Base-by-base conservation (phyloP, 2,329 filamentous ascomycete genomes). In the Fusarium sp. region DNA sequence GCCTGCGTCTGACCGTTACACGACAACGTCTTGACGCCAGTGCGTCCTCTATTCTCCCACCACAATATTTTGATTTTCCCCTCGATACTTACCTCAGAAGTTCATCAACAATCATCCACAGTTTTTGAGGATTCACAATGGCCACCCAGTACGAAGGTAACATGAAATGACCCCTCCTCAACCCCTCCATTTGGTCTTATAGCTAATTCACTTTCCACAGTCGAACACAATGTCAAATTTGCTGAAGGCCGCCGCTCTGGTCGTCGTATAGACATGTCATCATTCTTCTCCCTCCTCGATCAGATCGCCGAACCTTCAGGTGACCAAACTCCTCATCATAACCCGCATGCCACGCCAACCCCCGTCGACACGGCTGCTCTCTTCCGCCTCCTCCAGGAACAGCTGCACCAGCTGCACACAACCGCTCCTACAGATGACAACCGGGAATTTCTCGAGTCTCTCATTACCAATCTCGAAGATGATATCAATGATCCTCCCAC, bases 191-290 rank as follows among this genome's bases (percentile, higher is more conserved):
- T 45, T 23, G 20, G 23, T 52, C 33, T 32, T 46, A 10, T 30
- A 53, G 48, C 64, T 67, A 42, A 67, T 33, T 23, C 23, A 23
- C 23, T 27, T 30, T 40, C n/a, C n/a, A 33, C 70, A 91, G 89
- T 91, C 78, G 89, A 91, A 78, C 89, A 91, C 82, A 88, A 88
- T 78, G 88, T 91, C 80, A 84, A 86, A 73, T 78, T 84, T 62
- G 48, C 81, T 33, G 70, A 84, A 50, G 69, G 79, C 9, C 77
- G 80, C 27, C 78, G 81, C 53, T 80, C 82, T 63, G 81, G 81
- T 52, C 88, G 89, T 42, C 87, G 87, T 76, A 81, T 88, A 67
- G 88, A 90, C 81, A 91, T 91, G 89, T 85, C 88, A 56, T 87
- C 86, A 67, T 91, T 91, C 82, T 86, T 82, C 74, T 85, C 87